These are phyloP conservation scores for Septoria petroselini DNA, from an alignment of 2,329 filamentous ascomycete genomes.

Conservation along the genomic window DNA sequence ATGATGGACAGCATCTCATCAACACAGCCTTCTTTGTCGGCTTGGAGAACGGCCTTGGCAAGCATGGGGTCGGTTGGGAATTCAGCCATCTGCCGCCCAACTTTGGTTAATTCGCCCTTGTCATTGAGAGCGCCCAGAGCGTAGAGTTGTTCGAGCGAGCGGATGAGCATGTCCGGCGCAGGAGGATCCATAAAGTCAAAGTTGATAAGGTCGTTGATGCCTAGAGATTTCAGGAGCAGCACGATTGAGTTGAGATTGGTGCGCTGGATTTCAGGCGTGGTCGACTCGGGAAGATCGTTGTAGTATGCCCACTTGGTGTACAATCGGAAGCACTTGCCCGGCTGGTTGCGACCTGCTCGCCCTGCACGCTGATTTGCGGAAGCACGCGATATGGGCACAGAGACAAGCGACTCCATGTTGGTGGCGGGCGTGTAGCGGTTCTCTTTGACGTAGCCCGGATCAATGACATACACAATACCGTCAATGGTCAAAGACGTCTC, in stretches of 20 bases:
- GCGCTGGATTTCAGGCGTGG: constrained; percentile 87
- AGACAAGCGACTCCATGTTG: constrained; percentile 87
- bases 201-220: constrained; percentile 85
- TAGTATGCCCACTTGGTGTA: constrained; percentile 87
- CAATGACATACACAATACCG: constrained; percentile 93
- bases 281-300: constrained; percentile 90
- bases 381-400: constrained; percentile 85
- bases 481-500: constrained; percentile 95
- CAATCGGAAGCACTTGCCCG: constrained; percentile 87
- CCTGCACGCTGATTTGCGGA: constrained; percentile 91
- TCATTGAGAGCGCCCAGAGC: constrained; percentile 86
- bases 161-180: constrained; percentile 82
- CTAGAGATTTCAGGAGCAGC: constrained; percentile 80
- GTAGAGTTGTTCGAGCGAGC: constrained; percentile 85
- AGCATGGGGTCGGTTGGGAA: constrained; percentile 92
- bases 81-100: constrained; percentile 92
- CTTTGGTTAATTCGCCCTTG: constrained; percentile 80
- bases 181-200: constrained; percentile 98
- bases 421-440: constrained; percentile 89
- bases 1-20: constrained; percentile 90
- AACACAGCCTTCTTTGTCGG: constrained; percentile 86
- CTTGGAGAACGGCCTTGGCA: constrained; percentile 81
- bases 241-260: constrained; percentile 84
- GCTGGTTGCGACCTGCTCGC: constrained; percentile 84
- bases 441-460: constrained; percentile 92